Evolutionary conservation across 2,329 filamentous ascomycete species (phyloP), one percentile per base, ranked within the genome.

Genomic region (Colletotrichum zoysiae): DNA sequence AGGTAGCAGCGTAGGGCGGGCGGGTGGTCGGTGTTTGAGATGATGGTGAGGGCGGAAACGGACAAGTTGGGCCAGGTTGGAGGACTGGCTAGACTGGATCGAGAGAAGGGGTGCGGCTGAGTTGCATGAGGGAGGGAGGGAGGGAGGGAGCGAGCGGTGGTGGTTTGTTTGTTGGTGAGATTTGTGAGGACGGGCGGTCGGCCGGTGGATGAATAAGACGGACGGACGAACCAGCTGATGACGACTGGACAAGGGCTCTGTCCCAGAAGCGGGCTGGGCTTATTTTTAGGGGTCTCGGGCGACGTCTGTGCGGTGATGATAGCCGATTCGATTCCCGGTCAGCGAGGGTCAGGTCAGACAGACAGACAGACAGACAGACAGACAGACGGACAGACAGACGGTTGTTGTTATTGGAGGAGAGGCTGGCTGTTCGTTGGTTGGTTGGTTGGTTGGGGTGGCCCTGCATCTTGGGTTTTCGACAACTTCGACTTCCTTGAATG

Each of bases 261-360:
- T 40, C 55, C 46, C 30, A 16, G 3, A 72, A 70, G 65, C 55
- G 66, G 60, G 55, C 48, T 65, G 55, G 20, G 44, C 42, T 69
- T 72, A 65, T 60, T 72, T 69, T 72, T 72, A 72, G 66, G 65
- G 70, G 66, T 72, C 70, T 55, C 53, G 33, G 35, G 59, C 30
- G 55, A 55, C 20, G 66, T 70, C 69, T 30, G 55, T 64, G 69
- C 65, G 35, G 50, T 57, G 42, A 48, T 57, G 53, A 56, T n/a
- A n/a, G 35, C 40, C 53, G 40, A 38, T 23, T 40, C 53, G 40
- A 38, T 23, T 40, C 46, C 60, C 48, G 11, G 16, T 14, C 35
- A 35, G 33, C 53, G 30, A n/a, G 16, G 30, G 44, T 53, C 18
- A n/a, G n/a, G n/a, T n/a, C n/a, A n/a, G n/a, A n/a, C n/a, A n/a